Evolutionary conservation across 2,329 filamentous ascomycete species (phyloP).

Genomic region (Cephalotrichum gorgonifer): DNA sequence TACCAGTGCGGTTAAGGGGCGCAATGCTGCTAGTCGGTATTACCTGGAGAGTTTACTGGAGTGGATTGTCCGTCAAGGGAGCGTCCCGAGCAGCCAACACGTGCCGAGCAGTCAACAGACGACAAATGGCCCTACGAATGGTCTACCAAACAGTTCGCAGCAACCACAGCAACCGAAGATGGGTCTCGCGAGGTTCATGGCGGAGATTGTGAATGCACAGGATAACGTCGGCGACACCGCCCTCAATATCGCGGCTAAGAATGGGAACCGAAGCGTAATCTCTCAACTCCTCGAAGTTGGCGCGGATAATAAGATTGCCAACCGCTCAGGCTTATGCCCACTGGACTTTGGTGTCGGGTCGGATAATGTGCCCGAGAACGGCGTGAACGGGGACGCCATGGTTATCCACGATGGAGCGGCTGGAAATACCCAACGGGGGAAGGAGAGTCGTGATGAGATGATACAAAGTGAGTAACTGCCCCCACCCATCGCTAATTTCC

Average conservation of each 20-base stretch:
- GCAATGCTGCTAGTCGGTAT: constrained; percentile 84
- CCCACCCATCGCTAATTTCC: neutral
- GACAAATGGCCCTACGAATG: constrained; percentile 11
- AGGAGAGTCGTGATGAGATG: constrained; percentile 69
- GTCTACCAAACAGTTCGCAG: constrained; percentile 28
- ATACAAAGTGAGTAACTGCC: constrained; percentile 55
- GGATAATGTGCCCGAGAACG: constrained; percentile 38
- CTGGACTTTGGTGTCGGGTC: constrained; percentile 90
- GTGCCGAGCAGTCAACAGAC: constrained; percentile 19
- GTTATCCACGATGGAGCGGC: constrained; percentile 25
- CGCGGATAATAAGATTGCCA: constrained; percentile 84
- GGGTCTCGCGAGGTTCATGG: constrained; percentile 86
- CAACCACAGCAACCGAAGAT: constrained; percentile 50
- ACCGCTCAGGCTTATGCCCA: constrained; percentile 78
- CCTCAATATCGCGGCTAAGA: constrained; percentile 83
- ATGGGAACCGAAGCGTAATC: constrained; percentile 89
- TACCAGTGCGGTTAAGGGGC: constrained; percentile 88
- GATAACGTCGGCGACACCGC: constrained; percentile 94
- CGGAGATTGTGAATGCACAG: constrained; percentile 90
- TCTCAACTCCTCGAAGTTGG: constrained; percentile 94
- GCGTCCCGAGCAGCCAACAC: constrained; percentile 44
- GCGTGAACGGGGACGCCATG: constrained; percentile 28
- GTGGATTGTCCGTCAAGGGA: constrained; percentile 83
- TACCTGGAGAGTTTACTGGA: constrained; percentile 92
- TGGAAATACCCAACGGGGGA: constrained; percentile 39